Percentiles rank a stretch among this genome's conserved stretches.
Evolutionary conservation across 2,329 filamentous ascomycete species (phyloP).

Genomic region (Fusarium hostae): DNA sequence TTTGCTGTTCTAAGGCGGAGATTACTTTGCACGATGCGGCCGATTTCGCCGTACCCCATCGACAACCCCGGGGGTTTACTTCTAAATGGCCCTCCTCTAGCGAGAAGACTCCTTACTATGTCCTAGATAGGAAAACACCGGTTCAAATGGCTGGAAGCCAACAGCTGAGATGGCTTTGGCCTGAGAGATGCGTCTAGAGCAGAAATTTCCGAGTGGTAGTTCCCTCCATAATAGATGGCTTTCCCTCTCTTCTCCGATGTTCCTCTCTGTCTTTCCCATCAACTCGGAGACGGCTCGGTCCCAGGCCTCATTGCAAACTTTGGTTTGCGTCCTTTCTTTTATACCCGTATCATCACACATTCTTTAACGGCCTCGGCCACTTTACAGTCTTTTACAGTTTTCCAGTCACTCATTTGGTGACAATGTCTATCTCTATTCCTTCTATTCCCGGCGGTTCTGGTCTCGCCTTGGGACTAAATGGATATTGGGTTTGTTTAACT

Average conservation of each 20-base stretch:
- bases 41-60: constrained; percentile 11
- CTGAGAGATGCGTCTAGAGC: constrained; percentile 15
- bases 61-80: constrained; percentile 1
- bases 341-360: constrained; percentile 44
- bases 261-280: constrained; percentile 25
- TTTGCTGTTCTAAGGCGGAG: constrained; percentile 24
- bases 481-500: constrained; percentile 52
- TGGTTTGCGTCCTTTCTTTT: constrained; percentile 56
- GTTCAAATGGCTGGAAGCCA: constrained; percentile 22
- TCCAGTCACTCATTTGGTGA: constrained; percentile 27
- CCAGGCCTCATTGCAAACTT: constrained; percentile 49
- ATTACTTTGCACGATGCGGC: constrained; percentile 24
- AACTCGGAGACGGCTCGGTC: constrained; percentile 47
- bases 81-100: constrained; percentile 1
- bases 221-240: constrained; percentile 11
- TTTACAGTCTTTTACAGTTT: constrained; percentile 48
- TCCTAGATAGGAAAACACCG: constrained; percentile 42
- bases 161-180: constrained; percentile 9
- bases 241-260: constrained; percentile 8
- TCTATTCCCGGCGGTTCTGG: constrained; percentile 10
- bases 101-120: constrained; percentile 10
- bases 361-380: constrained; percentile 51
- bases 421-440: constrained; percentile 43
- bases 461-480: constrained; percentile 49
- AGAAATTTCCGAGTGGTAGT: constrained; percentile 1